Evolutionary conservation across 352 stramenopile species (phyloP), one percentile per base, ranked within the genome.

Genomic region (Globisporangium solare): DNA sequence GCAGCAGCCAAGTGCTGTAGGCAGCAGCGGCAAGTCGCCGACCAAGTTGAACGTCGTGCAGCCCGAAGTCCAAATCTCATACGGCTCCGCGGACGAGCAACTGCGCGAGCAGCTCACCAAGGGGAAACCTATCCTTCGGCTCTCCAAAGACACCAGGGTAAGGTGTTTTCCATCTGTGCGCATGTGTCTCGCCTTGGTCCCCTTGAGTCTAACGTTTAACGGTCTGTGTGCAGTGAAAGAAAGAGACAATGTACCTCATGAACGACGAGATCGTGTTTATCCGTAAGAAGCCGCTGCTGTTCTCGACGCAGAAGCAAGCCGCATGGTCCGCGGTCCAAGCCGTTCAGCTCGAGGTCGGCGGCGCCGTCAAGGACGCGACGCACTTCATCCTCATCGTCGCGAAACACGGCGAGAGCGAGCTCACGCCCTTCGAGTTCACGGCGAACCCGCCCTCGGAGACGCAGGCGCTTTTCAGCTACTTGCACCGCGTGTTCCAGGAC

Each of bases 371-470:
- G 24, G 51, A 61, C n/a, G 68, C 66, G 50, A 71, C 5, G 27
- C 27, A 64, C 24, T 80, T 67, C 31, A 77, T 80, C 35, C 45
- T 80, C 32, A 54, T 77, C 15, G 69, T 80, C 18, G 64, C 68
- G 10, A 51, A 53, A 8, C 51, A 53, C 6, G 71, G 60, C 3
- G 68, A 74, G 11, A 35, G 27, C 27, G 65, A 68, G 37, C 56
- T 73, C 20, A 63, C 58, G 24, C 51, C 66, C 24, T 64, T 65
- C 24, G 68, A 80, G 55, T 49, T 80, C 18, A 69, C 68, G 7
- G 47, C 70, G 24, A 56, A 51, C 18, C 58, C 64, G 13, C 56
- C 59, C 8, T 45, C 60, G 20, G 63, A 70, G 51, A 75, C 75
- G 47, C 45, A 45, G 0, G 41, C 54, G 39, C 58, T 70, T 4